Conservation (phyloP, 371 early-diverging fungal species). For the Apophysomyces ossiformis region DNA sequence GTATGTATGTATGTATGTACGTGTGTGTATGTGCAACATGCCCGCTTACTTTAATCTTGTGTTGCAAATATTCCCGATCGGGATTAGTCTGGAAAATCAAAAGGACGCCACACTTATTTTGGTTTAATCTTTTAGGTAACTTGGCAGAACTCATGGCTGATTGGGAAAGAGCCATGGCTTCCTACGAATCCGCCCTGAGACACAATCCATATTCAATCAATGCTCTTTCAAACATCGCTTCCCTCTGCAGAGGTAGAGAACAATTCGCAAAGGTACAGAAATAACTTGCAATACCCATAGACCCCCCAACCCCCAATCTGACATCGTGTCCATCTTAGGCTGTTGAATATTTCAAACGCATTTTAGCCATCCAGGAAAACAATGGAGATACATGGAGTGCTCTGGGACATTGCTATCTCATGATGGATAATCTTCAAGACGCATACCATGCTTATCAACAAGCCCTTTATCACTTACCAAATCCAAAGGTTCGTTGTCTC, state of each 20-base stretch:
- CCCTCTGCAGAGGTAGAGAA: constrained; percentile 70
- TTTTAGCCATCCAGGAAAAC: constrained; percentile 74
- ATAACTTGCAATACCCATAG: not conserved
- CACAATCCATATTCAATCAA: constrained; percentile 87
- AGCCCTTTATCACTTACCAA: constrained; percentile 84
- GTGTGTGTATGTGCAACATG: constrained; percentile 22
- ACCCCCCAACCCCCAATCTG: not conserved
- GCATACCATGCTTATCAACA: constrained; percentile 94
- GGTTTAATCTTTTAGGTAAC: constrained; percentile 46
- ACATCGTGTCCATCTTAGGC: constrained; percentile 53
- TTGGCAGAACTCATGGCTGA: constrained; percentile 77
- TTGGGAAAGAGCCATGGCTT: constrained; percentile 75
- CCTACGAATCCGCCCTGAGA: constrained; percentile 85
- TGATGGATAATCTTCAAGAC: constrained; percentile 93
- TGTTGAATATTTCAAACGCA: constrained; percentile 87
- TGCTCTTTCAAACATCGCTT: constrained; percentile 74
- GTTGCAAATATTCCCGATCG: constrained; percentile 13
- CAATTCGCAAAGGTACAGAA: constrained; percentile 55
- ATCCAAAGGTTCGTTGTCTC: constrained; percentile 71
- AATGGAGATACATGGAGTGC: constrained; percentile 95
- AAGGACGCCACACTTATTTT: constrained; percentile 33
- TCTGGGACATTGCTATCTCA: constrained; percentile 91
- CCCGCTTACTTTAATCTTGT: constrained; percentile 30
- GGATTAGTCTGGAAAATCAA: constrained; percentile 17
- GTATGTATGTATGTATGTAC: not conserved